A percentile compares a stretch with the other conserved stretches of the same genome.
Evolutionary conservation across 306 rosid genomes (phyloP).

Genomic region (Quercus glauca): DNA sequence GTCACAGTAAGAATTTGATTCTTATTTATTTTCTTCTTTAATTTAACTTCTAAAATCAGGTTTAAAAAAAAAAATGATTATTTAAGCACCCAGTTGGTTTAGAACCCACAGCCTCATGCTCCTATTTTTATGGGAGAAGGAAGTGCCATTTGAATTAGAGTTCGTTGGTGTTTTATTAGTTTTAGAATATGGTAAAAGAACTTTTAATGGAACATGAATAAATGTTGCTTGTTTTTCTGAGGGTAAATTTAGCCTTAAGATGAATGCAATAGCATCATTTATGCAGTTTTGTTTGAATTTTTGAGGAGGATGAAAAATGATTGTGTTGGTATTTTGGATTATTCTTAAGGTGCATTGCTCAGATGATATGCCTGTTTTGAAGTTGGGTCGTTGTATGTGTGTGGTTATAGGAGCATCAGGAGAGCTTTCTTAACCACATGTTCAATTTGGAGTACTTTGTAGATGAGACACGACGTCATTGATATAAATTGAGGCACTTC

Average conservation of each 20-base stretch:
- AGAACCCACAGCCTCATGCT: too few relatives aligned
- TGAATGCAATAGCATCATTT: background rate
- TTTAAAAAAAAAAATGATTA: too few relatives aligned
- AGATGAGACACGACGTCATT: background rate
- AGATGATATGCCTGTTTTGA: background rate
- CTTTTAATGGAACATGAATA: background rate
- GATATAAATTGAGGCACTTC: background rate
- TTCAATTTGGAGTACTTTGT: background rate
- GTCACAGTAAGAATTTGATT: slow-evolving; percentile 54
- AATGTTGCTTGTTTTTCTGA: background rate
- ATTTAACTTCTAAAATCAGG: background rate
- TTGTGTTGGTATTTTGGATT: background rate
- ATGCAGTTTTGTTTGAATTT: too few relatives aligned
- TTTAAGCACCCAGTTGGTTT: too few relatives aligned
- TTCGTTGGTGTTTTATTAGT: background rate
- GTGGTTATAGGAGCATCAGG: background rate
- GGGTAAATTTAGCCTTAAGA: background rate
- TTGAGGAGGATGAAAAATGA: background rate
- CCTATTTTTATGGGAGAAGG: too few relatives aligned
- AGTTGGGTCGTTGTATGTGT: background rate
- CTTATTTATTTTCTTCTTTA: slow-evolving; percentile 9
- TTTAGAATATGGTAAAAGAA: background rate
- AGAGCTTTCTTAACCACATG: background rate
- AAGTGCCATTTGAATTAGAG: too few relatives aligned
- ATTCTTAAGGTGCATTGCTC: background rate